phyloP scores from a whole-genome alignment of 441 rosid species.

The Arabidopsis hybrid region DNA sequence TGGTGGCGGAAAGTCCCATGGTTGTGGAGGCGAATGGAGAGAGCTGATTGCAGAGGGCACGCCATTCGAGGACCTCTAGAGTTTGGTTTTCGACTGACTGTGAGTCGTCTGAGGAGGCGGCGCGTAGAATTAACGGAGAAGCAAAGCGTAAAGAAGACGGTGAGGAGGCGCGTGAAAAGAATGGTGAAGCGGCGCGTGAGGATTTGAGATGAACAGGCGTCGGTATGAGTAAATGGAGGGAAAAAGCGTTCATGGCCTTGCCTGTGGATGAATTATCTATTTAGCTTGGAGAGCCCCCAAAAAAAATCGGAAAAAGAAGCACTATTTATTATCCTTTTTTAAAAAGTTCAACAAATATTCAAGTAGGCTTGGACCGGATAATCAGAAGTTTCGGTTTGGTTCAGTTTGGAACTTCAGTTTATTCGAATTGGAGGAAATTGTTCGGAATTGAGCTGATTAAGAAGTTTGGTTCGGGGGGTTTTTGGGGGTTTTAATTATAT shows the following conservation, averaged over 20 bases:
- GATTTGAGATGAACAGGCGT: constrained; percentile 18
- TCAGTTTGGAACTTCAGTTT: no score
- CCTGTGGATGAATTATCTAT: not conserved
- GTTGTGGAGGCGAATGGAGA: constrained; percentile 81
- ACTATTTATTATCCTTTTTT: no score
- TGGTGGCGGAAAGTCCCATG: constrained; percentile 65
- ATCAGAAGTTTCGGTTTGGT: no score
- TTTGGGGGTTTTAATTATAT: no score
- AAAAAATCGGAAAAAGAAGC: not conserved
- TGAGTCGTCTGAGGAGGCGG: constrained; percentile 40
- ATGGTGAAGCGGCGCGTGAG: constrained; percentile 18
- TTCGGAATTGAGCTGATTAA: no score
- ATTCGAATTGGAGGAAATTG: no score
- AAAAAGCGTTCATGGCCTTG: constrained; percentile 28
- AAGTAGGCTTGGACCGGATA: no score
- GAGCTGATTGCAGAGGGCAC: constrained; percentile 74
- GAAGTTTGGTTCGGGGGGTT: no score
- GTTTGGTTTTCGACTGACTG: constrained; percentile 65
- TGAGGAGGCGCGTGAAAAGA: constrained; percentile 10
- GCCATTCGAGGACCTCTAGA: constrained; percentile 79
- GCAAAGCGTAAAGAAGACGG: not conserved
- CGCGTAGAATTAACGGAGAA: constrained; percentile 25
- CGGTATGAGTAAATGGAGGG: constrained; percentile 40
- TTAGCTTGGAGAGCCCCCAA: not conserved
- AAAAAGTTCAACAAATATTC: no score